Evolutionary conservation across 2,329 filamentous ascomycete species (phyloP).

Genomic region (Cladosporium sp.): DNA sequence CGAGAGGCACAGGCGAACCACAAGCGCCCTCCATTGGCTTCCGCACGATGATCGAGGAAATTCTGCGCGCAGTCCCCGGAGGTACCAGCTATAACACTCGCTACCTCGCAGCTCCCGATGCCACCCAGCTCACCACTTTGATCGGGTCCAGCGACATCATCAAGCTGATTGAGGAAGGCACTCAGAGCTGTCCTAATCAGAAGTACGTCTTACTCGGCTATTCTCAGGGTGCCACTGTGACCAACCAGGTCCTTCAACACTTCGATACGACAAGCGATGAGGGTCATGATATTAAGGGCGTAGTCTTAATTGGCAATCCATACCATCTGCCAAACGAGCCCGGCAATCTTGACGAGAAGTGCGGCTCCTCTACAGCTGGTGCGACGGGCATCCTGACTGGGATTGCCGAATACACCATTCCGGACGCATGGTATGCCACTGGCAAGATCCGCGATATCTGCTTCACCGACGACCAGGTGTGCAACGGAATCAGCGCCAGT

Average conservation of each 20-base stretch:
- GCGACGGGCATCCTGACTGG: constrained; percentile 23
- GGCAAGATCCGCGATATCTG: neutral
- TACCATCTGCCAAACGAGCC: constrained; percentile 19
- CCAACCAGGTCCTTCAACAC: constrained; percentile 30
- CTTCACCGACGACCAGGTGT: neutral
- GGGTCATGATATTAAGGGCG: constrained; percentile 27
- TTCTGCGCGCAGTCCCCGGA: constrained; percentile 25
- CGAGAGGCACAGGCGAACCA: constrained; percentile 24
- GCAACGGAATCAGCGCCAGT: neutral
- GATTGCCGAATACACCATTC: constrained; percentile 19
- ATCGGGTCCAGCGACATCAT: constrained; percentile 29
- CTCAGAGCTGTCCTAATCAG: constrained; percentile 23
- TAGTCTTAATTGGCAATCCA: constrained; percentile 34
- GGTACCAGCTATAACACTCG: constrained; percentile 30
- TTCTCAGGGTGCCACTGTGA: constrained; percentile 35
- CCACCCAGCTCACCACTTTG: constrained; percentile 17
- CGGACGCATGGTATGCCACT: constrained; percentile 11
- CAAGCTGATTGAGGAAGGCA: constrained; percentile 27
- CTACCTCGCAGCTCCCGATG: constrained; percentile 25
- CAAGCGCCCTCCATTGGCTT: constrained; percentile 26
- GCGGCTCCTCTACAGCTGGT: constrained; percentile 31
- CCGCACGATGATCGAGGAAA: constrained; percentile 31
- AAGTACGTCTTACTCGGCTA: constrained; percentile 31
- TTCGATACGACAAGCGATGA: constrained; percentile 30
- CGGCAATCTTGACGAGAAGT: constrained; percentile 33